Evolutionary conservation across 129 eudicot genomes (phyloP).

Genomic region (Escallonia rubra): DNA sequence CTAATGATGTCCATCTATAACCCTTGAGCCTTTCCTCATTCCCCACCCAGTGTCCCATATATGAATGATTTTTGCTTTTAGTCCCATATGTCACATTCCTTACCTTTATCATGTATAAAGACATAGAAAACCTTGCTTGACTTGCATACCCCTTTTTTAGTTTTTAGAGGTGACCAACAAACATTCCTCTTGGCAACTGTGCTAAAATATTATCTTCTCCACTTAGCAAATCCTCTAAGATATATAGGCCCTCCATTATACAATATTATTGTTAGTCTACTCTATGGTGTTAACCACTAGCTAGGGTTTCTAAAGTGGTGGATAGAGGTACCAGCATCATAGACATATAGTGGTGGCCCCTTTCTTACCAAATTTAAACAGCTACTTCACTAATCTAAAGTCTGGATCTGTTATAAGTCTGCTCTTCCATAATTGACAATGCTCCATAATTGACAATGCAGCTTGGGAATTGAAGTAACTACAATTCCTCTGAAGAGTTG

Average conservation of each 20-base stretch:
- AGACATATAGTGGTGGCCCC: conserved; percentile 4
- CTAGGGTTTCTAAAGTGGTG: background rate
- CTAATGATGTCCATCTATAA: background rate
- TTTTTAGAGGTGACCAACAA: conserved; percentile 1
- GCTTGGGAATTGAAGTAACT: too few relatives aligned
- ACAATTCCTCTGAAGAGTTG: too few relatives aligned
- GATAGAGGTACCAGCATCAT: background rate
- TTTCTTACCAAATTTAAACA: background rate
- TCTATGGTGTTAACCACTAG: background rate
- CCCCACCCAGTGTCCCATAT: background rate
- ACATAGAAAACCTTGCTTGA: conserved; percentile 7
- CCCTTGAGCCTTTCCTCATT: background rate
- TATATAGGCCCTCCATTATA: too few relatives aligned
- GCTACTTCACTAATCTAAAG: too few relatives aligned
- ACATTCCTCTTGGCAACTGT: conserved; percentile 22
- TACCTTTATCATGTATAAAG: background rate
- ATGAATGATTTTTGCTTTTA: too few relatives aligned
- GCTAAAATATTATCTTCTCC: conserved; percentile 19
- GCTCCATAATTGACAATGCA: too few relatives aligned
- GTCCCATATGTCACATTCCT: background rate
- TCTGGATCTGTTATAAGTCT: too few relatives aligned
- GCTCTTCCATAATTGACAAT: too few relatives aligned
- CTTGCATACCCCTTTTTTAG: background rate
- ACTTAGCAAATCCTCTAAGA: background rate
- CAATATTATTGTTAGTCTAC: too few relatives aligned